Evolutionary conservation across 2,329 filamentous ascomycete genomes (phyloP).

Genomic region (Podosphaera aphanis): DNA sequence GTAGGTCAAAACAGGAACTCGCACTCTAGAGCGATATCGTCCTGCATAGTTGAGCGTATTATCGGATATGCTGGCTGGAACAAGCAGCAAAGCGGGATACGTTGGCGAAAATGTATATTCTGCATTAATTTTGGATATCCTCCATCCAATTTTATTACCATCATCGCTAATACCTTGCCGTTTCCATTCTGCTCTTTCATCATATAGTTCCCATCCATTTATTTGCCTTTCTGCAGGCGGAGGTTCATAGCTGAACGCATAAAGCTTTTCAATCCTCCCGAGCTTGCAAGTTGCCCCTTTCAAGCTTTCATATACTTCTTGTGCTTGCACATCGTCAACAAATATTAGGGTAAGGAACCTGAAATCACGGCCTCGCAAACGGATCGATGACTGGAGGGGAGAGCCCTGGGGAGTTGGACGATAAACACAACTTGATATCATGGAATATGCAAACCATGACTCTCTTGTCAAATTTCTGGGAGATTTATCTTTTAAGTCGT

Average conservation of each 20-base stretch:
- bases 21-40: slow-evolving; percentile 65
- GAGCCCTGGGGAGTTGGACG: slow-evolving; percentile 48
- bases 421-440: slow-evolving; percentile 61
- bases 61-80: slow-evolving; percentile 82
- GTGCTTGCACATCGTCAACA: slow-evolving; percentile 44
- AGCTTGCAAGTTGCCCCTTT: slow-evolving; percentile 59
- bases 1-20: slow-evolving; percentile 78
- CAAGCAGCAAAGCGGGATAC: slow-evolving; percentile 65
- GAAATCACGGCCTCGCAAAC: slow-evolving; percentile 79
- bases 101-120: slow-evolving; percentile 84
- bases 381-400: slow-evolving; percentile 55
- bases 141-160: slow-evolving; percentile 41
- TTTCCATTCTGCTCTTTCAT: slow-evolving; percentile 63
- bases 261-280: slow-evolving; percentile 64
- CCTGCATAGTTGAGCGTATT: slow-evolving; percentile 87
- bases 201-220: slow-evolving; percentile 67
- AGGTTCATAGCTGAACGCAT: slow-evolving; percentile 71
- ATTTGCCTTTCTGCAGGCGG: slow-evolving; percentile 48
- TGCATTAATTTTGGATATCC: slow-evolving; percentile 69
- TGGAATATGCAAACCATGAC: slow-evolving; percentile 85
- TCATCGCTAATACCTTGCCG: slow-evolving; percentile 73
- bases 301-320: slow-evolving; percentile 74
- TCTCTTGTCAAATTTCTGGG: slow-evolving; percentile 32
- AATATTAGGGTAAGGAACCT: slow-evolving; percentile 87
- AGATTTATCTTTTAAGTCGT: slow-evolving; percentile 17